Percentiles rank a stretch among this genome's conserved stretches.
Conservation (phyloP, 148 eudicot species). For the Silene uniflora region DNA sequence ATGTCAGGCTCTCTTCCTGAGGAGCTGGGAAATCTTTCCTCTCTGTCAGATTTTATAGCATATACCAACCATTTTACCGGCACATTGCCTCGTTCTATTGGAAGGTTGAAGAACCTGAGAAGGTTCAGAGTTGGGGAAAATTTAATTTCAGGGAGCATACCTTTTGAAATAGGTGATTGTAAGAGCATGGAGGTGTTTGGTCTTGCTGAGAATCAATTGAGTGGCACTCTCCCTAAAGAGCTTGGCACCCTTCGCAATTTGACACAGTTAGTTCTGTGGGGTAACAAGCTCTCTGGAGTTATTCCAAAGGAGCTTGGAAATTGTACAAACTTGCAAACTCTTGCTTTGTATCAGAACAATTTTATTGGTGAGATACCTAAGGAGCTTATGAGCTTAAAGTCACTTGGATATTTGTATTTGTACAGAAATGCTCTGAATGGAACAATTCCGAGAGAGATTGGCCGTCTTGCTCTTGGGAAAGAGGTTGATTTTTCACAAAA, state of each 20-base stretch:
- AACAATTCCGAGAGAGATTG: conserved; percentile 42
- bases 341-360: conserved; percentile 74
- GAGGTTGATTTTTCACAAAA: conserved; percentile 39
- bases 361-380: conserved; percentile 65
- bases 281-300: conserved; percentile 55
- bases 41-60: conserved; percentile 27
- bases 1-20: conserved; percentile 37
- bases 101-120: conserved; percentile 36
- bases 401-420: conserved; percentile 45
- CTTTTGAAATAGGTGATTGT: conserved; percentile 33
- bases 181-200: conserved; percentile 30
- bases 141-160: conserved; percentile 37
- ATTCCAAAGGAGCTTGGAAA: conserved; percentile 71
- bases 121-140: conserved; percentile 33
- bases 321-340: conserved; percentile 51
- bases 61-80: conserved; percentile 32
- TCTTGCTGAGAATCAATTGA: conserved; percentile 33
- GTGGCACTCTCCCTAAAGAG: conserved; percentile 35
- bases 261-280: conserved; percentile 63
- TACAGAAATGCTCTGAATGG: conserved; percentile 69
- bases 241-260: conserved; percentile 35
- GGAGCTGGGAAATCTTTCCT: conserved; percentile 34
- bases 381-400: conserved; percentile 54
- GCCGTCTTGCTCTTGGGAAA: conserved; percentile 20
- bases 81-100: conserved; percentile 34